Conservation (phyloP, 164 flowering plant species). For the Vitis labrusca region DNA sequence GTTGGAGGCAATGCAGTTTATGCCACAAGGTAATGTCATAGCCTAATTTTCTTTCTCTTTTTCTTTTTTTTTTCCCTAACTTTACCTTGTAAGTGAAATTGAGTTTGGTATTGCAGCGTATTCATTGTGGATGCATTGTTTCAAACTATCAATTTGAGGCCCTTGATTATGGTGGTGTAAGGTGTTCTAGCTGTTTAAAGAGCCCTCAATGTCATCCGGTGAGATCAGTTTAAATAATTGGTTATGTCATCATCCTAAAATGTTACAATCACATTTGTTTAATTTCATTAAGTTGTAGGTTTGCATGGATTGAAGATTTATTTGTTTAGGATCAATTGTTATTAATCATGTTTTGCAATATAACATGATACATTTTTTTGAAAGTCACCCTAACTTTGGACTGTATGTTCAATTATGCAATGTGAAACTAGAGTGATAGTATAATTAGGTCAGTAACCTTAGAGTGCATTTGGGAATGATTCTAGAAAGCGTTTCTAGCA, state of each 20-base stretch:
- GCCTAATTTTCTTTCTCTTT: not conserved
- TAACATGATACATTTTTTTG: not conserved
- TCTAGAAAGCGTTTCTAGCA: no score
- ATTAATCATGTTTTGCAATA: not conserved
- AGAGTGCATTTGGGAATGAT: not conserved
- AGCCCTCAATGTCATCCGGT: constrained; percentile 23
- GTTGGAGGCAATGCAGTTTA: constrained; percentile 64
- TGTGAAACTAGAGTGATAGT: not conserved
- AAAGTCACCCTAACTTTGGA: not conserved
- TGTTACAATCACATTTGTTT: not conserved
- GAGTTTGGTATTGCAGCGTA: constrained; percentile 31
- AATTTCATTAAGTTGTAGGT: not conserved
- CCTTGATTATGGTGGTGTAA: constrained; percentile 61
- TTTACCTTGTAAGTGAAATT: not conserved
- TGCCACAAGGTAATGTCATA: constrained; percentile 46
- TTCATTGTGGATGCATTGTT: constrained; percentile 73
- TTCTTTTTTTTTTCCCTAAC: not conserved
- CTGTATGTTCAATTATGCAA: not conserved
- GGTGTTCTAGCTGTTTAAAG: constrained; percentile 45
- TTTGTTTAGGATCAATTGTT: not conserved
- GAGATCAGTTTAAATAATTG: constrained; percentile 12
- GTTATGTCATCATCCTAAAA: not conserved
- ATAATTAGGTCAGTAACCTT: not conserved
- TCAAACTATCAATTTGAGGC: constrained; percentile 42
- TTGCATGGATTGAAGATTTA: not conserved